A percentile compares a stretch with the other conserved stretches of the same genome.
phyloP scores from a whole-genome alignment of 2,329 filamentous ascomycete species.

The Acrocalymma vagum region DNA sequence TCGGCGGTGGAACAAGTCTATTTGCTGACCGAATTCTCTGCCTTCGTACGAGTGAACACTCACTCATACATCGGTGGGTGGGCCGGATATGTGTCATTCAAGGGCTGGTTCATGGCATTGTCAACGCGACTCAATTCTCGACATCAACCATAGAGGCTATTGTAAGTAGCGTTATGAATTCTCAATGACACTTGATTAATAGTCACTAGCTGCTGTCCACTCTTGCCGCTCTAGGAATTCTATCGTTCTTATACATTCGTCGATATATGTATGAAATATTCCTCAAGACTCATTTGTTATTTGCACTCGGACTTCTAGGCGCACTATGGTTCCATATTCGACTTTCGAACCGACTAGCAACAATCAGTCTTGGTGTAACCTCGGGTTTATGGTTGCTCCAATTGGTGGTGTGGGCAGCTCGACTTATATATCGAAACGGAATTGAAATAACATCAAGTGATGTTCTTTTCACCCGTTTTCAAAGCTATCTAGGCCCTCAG shows the following conservation, averaged over 20 bases:
- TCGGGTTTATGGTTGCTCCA: constrained; percentile 4
- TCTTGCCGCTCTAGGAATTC: constrained; percentile 1
- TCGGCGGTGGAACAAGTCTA: constrained; percentile 15
- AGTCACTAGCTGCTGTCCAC: constrained; percentile 15
- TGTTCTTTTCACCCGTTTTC: not conserved
- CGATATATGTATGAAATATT: constrained; percentile 20
- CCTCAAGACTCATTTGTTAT: constrained; percentile 9
- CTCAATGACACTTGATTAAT: not conserved
- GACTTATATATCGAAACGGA: constrained; percentile 8
- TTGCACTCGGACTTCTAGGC: constrained; percentile 6
- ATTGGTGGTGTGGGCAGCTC: constrained; percentile 3
- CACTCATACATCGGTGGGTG: constrained; percentile 15
- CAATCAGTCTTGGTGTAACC: constrained; percentile 1
- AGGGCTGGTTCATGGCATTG: constrained; percentile 10
- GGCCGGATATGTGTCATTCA: constrained; percentile 14
- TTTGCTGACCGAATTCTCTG: constrained; percentile 9
- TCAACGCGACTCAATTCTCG: constrained; percentile 1
- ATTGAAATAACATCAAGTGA: no score
- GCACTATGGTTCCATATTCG: constrained; percentile 12
- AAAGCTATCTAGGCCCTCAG: not conserved
- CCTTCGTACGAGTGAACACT: constrained; percentile 7
- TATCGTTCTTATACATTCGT: constrained; percentile 14
- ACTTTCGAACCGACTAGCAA: not conserved
- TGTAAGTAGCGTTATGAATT: not conserved
- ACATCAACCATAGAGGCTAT: constrained; percentile 2